phyloP scores from a whole-genome alignment of 768 basidiomycete genomes.

The Tylopilus sp. region DNA sequence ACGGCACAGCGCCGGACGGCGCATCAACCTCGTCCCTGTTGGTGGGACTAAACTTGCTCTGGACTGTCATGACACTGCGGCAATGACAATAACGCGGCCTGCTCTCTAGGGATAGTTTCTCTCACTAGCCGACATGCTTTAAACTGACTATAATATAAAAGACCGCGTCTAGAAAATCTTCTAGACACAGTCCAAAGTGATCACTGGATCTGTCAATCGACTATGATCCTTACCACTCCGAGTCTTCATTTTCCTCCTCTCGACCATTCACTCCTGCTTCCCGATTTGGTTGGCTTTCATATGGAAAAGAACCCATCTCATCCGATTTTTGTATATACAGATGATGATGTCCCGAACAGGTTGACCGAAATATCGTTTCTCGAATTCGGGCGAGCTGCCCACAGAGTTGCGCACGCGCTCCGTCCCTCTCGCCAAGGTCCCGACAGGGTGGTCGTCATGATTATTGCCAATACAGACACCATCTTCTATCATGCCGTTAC shows the following conservation, averaged over 20 bases:
- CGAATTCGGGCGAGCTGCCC: background rate
- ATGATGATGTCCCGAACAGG: background rate
- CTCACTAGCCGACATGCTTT: no score
- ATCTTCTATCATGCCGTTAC: slow-evolving; percentile 32
- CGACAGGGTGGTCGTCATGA: slow-evolving; percentile 17
- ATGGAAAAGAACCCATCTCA: background rate
- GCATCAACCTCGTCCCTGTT: no score
- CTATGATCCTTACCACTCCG: no score
- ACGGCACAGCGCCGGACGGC: no score
- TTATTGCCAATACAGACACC: slow-evolving; percentile 8
- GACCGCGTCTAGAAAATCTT: no score
- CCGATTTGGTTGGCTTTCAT: background rate
- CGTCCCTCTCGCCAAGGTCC: background rate
- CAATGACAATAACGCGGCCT: no score
- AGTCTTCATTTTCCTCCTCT: background rate
- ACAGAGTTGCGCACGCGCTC: background rate
- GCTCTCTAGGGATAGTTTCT: no score
- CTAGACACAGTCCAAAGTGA: no score
- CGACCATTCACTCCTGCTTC: background rate
- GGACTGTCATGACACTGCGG: no score
- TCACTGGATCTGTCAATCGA: no score
- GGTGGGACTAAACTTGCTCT: no score
- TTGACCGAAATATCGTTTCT: background rate
- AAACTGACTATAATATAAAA: no score
- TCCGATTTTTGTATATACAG: background rate